These are phyloP conservation scores for Gaeumannomyces tritici DNA, from an alignment of 2,329 filamentous ascomycete genomes.

Conservation along the genomic window DNA sequence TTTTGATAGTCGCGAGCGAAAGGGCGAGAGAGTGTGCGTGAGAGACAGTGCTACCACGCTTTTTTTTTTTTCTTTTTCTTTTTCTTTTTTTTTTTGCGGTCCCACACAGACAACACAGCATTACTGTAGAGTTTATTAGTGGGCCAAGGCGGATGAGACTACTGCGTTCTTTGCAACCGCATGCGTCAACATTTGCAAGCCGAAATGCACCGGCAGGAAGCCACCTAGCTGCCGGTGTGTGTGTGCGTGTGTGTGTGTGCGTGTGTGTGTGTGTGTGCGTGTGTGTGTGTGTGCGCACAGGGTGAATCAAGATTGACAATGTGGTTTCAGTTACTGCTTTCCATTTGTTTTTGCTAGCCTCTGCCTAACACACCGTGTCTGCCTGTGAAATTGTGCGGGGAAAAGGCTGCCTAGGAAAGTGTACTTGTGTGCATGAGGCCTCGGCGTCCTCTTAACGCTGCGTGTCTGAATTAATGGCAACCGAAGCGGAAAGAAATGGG, in stretches of 20 bases:
- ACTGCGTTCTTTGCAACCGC: neutral
- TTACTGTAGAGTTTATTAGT: neutral
- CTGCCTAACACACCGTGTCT: too few species aligned
- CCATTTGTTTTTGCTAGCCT: neutral
- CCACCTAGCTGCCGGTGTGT: neutral
- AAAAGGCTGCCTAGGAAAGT: neutral
- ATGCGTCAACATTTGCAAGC: neutral
- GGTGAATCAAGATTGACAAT: neutral
- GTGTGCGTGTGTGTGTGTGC: too few species aligned
- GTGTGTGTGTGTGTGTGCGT: too few species aligned
- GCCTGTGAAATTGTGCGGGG: neutral
- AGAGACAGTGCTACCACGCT: too few species aligned
- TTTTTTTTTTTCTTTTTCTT: too few species aligned
- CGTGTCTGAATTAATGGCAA: neutral
- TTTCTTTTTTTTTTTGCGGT: too few species aligned
- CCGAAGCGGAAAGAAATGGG: neutral
- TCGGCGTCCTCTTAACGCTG: neutral
- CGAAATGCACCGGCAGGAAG: neutral
- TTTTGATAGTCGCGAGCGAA: neutral
- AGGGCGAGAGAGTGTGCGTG: neutral
- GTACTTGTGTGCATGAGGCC: too few species aligned
- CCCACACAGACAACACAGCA: neutral
- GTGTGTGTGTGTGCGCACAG: too few species aligned
- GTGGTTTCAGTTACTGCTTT: neutral
- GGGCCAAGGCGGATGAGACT: neutral